Evolutionary conservation across 2,329 filamentous ascomycete genomes (phyloP).

Genomic region (Neonectria coccinea): DNA sequence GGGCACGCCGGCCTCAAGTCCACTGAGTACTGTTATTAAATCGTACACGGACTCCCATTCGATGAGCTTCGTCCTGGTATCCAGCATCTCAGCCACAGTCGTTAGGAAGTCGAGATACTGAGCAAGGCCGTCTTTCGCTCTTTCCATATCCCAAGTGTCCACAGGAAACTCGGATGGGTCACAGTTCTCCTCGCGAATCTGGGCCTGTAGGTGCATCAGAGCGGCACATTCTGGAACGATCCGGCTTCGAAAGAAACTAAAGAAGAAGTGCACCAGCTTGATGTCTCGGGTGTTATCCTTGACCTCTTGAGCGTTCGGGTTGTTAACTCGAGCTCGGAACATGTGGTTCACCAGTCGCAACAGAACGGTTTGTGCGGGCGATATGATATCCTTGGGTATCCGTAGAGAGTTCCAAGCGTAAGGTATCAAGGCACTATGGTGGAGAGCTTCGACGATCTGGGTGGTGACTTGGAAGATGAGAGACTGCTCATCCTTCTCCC

Average conservation of each 20-base stretch:
- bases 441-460: conserved; percentile 93
- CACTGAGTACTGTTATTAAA: conserved; percentile 85
- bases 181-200: conserved; percentile 81
- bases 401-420: conserved; percentile 93
- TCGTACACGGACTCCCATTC: conserved; percentile 94
- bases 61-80: conserved; percentile 85
- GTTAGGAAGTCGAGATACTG: conserved; percentile 96
- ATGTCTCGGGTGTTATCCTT: conserved; percentile 68
- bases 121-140: conserved; percentile 92
- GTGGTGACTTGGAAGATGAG: conserved; percentile 97
- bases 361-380: conserved; percentile 92
- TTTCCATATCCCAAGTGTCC: conserved; percentile 97
- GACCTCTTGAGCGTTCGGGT: conserved; percentile 56
- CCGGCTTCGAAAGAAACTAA: conserved; percentile 89
- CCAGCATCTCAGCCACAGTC: conserved; percentile 85
- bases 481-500: conserved; percentile 93
- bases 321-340: conserved; percentile 71
- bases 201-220: conserved; percentile 92
- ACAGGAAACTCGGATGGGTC: conserved; percentile 91
- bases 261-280: conserved; percentile 86
- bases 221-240: conserved; percentile 95
- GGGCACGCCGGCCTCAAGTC: conserved; percentile 87
- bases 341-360: conserved; percentile 92
- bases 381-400: conserved; percentile 96
- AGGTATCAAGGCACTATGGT: conserved; percentile 88